Base-by-base conservation (phyloP, 2,329 filamentous ascomycete species). In the Aspergillus glaucus region DNA sequence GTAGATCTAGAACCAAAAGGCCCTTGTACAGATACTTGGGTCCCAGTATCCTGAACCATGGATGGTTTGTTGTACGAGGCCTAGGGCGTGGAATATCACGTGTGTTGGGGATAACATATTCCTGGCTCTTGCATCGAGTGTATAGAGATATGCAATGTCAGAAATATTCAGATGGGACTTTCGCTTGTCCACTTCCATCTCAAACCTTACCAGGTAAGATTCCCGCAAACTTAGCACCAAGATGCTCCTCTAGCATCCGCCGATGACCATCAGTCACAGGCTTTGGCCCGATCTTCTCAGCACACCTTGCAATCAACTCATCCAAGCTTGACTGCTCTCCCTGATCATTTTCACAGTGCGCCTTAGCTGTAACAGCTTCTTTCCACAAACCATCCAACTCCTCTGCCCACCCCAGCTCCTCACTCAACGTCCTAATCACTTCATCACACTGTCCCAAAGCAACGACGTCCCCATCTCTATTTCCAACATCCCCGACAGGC, bases 351-450 rank as follows among this genome's bases (percentile, higher is more conserved):
- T 81, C 75, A 49, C 77, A 69, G 10, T 79, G 70, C n/a, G 82
- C 76, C 1, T 19, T 19, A 3, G 34, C 22, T 14, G 41, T 15
- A 7, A 83, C 80, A 1, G 82, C 75, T 21, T 72, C 69, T 6
- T 78, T 73, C 88, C 88, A 95, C 45, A 86, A 55, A 6, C 60
- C 65, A 60, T 94, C 86, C 17, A 95, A 72, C 62, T 95, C 89
- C 1, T 86, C 81, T 2, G 77, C 66, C 90, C 90, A 95, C 0
- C 88, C 89, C 22, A 92, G 78, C 28, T 80, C 80, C 53, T 84
- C 76, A 1, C 88, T 88, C 22, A 95, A 71, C 63, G 78, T 79
- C 42, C 84, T 76, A 1, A 95, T 82, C 0, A 87, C 87, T 0
- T 75, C 72, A 64, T 95, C 89, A 62, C 88, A 94, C 52, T 85